Evolutionary conservation across 192 early-diverging fungal species (phyloP).

Genomic region (Coemansia sp.): DNA sequence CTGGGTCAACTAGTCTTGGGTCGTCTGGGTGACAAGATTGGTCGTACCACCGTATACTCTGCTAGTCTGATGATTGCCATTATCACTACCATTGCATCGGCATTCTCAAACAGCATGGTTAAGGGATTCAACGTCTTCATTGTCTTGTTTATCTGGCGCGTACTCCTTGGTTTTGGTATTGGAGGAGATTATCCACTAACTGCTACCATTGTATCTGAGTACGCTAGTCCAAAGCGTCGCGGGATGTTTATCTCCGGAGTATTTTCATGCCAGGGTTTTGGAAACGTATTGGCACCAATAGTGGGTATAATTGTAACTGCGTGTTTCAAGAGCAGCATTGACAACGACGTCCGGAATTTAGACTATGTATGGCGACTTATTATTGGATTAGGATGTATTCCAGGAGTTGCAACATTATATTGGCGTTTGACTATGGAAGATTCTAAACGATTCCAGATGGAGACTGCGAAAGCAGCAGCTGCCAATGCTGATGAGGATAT

Average conservation of each 20-base stretch:
- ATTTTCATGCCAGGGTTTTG: constrained; percentile 93
- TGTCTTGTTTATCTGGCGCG: constrained; percentile 84
- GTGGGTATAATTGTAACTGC: constrained; percentile 72
- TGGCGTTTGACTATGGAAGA: constrained; percentile 83
- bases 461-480: constrained; percentile 36
- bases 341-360: constrained; percentile 61
- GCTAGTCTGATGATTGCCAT: constrained; percentile 89
- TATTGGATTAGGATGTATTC: constrained; percentile 81
- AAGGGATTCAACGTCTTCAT: constrained; percentile 66
- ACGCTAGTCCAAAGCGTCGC: constrained; percentile 72
- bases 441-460: constrained; percentile 75
- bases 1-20: constrained; percentile 91
- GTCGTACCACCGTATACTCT: constrained; percentile 88
- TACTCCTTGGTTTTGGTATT: constrained; percentile 89
- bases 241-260: constrained; percentile 88
- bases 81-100: constrained; percentile 76
- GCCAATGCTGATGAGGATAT: constrained; percentile 53
- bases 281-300: constrained; percentile 76
- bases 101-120: constrained; percentile 68
- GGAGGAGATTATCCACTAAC: constrained; percentile 96
- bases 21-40: constrained; percentile 81
- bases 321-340: constrained; percentile 69
- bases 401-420: constrained; percentile 81
- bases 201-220: constrained; percentile 92
- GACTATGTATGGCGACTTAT: constrained; percentile 93